These are phyloP conservation scores for Colletotrichum cordylinicola DNA, from an alignment of 2,329 filamentous ascomycete genomes.

Conservation along the genomic window DNA sequence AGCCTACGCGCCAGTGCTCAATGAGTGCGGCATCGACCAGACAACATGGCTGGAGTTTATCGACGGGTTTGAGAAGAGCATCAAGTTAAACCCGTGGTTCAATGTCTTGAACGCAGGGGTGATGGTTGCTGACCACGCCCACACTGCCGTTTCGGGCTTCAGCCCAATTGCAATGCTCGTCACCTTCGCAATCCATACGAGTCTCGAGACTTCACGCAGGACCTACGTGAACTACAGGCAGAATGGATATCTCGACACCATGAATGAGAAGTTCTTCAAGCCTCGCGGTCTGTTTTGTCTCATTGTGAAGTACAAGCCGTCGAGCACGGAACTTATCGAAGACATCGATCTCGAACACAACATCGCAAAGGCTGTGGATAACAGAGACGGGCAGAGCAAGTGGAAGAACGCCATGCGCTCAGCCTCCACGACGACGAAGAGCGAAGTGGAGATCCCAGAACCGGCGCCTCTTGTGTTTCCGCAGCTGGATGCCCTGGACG, in stretches of 20 bases:
- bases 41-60: neutral
- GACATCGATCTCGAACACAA: neutral
- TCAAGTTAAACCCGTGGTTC: neutral
- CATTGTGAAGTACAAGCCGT: neutral
- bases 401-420: neutral
- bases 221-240: neutral
- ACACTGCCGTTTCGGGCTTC: neutral
- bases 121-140: neutral
- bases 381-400: neutral
- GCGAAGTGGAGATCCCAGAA: neutral
- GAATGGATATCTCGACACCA: neutral
- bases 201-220: neutral
- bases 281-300: neutral
- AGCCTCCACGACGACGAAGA: neutral
- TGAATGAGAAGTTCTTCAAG: neutral
- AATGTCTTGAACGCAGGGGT: neutral
- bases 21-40: neutral
- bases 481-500: neutral
- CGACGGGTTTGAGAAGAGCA: neutral
- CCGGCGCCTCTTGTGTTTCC: neutral
- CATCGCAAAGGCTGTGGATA: neutral
- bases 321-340: neutral
- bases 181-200: neutral
- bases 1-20: neutral
- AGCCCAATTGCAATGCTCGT: neutral